Evolutionary conservation across 352 stramenopile genomes (phyloP).

Genomic region (Globisporangium ultimum): DNA sequence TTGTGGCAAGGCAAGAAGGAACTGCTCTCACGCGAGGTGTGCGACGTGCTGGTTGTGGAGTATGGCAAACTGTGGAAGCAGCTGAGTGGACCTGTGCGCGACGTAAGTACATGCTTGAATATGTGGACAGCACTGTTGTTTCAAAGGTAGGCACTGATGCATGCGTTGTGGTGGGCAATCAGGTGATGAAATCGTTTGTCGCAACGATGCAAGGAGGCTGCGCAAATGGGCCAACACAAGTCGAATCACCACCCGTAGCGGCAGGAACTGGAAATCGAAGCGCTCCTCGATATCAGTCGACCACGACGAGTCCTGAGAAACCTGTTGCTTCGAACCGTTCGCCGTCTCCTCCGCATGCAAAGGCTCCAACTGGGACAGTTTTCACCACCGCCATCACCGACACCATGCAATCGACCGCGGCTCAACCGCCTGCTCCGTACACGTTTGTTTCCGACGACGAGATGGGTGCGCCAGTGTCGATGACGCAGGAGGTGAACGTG

Average conservation of each 20-base stretch:
- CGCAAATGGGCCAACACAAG: neutral
- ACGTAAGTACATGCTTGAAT: constrained; percentile 23
- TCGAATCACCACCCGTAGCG: neutral
- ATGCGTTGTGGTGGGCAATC: neutral
- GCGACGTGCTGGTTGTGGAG: constrained; percentile 30
- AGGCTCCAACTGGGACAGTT: neutral
- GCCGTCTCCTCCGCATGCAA: neutral
- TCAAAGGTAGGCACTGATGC: too few species aligned
- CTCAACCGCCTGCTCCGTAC: neutral
- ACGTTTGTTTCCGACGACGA: constrained; percentile 2
- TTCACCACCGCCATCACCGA: neutral
- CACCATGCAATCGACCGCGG: neutral
- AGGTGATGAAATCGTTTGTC: constrained; percentile 20
- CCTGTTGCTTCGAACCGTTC: neutral
- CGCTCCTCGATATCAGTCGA: neutral
- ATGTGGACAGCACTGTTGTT: neutral
- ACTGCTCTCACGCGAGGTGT: constrained; percentile 31
- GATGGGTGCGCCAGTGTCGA: neutral
- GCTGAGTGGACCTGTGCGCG: constrained; percentile 45
- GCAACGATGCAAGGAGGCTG: constrained; percentile 3
- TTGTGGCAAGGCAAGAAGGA: constrained; percentile 47
- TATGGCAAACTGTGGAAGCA: constrained; percentile 43
- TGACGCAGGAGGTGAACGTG: constrained; percentile 9
- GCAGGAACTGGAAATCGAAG: neutral
- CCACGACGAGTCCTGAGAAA: neutral